Conservation (phyloP, 106 monocot genomes). For the Dendrobium chrysotoxum region DNA sequence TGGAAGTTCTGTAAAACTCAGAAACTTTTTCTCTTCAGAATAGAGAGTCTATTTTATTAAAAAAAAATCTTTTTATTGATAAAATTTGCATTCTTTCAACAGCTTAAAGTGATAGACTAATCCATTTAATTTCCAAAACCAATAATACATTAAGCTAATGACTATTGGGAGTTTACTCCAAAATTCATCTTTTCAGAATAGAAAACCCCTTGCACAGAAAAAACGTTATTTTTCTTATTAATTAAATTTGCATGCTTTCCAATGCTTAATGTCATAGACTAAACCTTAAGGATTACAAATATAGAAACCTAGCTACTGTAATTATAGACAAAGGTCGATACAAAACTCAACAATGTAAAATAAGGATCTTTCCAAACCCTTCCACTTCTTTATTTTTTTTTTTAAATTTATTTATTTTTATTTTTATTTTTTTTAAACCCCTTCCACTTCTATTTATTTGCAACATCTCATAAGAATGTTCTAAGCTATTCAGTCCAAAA, state of each 20-base stretch:
- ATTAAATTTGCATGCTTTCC: neutral
- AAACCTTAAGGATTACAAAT: neutral
- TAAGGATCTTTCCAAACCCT: too few species aligned
- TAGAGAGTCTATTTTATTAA: neutral
- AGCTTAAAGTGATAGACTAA: neutral
- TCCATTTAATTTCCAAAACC: neutral
- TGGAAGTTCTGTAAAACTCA: conserved; percentile 30
- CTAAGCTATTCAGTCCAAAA: too few species aligned
- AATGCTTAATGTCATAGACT: neutral
- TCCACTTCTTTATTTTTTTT: too few species aligned
- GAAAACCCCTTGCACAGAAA: neutral
- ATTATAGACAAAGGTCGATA: too few species aligned
- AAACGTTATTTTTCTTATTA: neutral
- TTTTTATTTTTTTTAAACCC: too few species aligned
- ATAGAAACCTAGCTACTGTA: neutral
- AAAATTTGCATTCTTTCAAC: neutral
- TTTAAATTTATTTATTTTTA: too few species aligned
- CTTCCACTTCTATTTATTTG: too few species aligned
- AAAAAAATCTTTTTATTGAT: neutral
- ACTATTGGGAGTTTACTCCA: neutral
- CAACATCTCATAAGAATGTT: too few species aligned
- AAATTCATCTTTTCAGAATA: neutral
- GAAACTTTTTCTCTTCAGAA: neutral
- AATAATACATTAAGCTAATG: neutral
- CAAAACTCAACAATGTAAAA: too few species aligned